These are phyloP conservation scores for Hypsizygus ulmarius DNA, from an alignment of 1,284 basidiomycete species.

Conservation along the genomic window DNA sequence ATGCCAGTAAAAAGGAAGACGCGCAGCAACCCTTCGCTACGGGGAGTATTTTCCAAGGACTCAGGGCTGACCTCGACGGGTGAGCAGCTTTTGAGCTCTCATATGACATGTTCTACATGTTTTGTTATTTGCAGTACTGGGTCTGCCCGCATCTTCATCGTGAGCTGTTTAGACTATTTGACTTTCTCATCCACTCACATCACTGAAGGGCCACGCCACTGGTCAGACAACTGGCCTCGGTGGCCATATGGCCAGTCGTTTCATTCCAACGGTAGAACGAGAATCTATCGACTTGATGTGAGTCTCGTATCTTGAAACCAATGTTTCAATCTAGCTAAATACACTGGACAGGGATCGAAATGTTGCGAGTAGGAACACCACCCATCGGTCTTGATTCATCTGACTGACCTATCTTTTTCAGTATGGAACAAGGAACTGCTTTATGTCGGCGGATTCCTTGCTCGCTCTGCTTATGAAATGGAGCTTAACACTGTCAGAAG, in stretches of 20 bases:
- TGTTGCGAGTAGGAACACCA: constrained; percentile 54
- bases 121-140: constrained; percentile 46
- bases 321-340: constrained; percentile 14
- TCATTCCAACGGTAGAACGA: constrained; percentile 96
- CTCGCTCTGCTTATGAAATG: constrained; percentile 83
- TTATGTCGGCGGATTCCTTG: constrained; percentile 79
- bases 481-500: constrained; percentile 66
- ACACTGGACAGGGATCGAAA: constrained; percentile 60
- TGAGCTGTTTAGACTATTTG: constrained; percentile 31
- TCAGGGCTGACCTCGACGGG: constrained; percentile 83
- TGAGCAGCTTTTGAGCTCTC: constrained; percentile 30
- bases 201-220: constrained; percentile 69
- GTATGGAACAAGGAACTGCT: constrained; percentile 90
- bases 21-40: constrained; percentile 55
- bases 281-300: constrained; percentile 91
- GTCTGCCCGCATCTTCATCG: constrained; percentile 75
- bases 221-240: constrained; percentile 93
- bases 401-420: constrained; percentile 24
- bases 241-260: constrained; percentile 88
- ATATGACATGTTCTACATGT: constrained; percentile 1
- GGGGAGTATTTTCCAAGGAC: constrained; percentile 82
- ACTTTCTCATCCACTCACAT: constrained; percentile 12
- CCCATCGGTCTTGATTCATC: not conserved
- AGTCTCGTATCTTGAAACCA: constrained; percentile 25
- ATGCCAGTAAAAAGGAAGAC: constrained; percentile 70